Base-by-base conservation (phyloP, 2,329 filamentous ascomycete species). In the Xylariaceae sp. region DNA sequence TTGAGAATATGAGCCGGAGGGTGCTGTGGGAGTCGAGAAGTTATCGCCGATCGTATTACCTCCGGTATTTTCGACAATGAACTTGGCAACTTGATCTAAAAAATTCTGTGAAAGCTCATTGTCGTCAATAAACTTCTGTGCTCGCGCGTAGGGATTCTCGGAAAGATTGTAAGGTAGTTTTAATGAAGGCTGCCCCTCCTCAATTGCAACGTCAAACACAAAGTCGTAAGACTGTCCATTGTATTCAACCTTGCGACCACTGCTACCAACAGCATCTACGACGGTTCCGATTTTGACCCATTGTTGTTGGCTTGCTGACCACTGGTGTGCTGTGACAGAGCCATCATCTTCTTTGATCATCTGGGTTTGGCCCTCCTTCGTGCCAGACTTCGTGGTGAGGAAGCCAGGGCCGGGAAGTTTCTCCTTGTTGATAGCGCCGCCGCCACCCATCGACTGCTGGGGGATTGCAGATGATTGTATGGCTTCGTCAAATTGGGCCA, bases 401-500 rank as follows among this genome's bases (percentile, higher is more conserved):
- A 95, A 96, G 16, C 94, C 89, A 12, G 88, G 88, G 0, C 91
- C 89, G 0, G 92, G 90, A 1, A 97, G 74, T 60, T 93, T 83
- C 65, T 95, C 91, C 65, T 95, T 95, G 68, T 97, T 92, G 65
- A 97, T 82, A n/a, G n/a, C n/a, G n/a, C n/a, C n/a, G n/a, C n/a
- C n/a, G 4, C 82, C 80, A 1, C 85, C 85, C 17, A 92, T 72
- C 52, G 92, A 86, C 61, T 97, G 87, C 59, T 92, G 84, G 0
- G 91, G 90, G 62, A 96, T 95, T 2, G 89, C 81, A 0, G 89
- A 95, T 10, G 80, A 77, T 64, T 85, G 88, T 45, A 96, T 84
- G 1, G 88, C 80, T 47, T 90, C 85, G 14, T 94, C 85, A 59
- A 97, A 97, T 44, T 82, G 76, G 48, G 80, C 74, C 8, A 92